A percentile compares a stretch with the other conserved stretches of the same genome.
These are phyloP conservation scores for Ogataea angusta DNA, from an alignment of 805 yeast genomes.

Conservation along the genomic window DNA sequence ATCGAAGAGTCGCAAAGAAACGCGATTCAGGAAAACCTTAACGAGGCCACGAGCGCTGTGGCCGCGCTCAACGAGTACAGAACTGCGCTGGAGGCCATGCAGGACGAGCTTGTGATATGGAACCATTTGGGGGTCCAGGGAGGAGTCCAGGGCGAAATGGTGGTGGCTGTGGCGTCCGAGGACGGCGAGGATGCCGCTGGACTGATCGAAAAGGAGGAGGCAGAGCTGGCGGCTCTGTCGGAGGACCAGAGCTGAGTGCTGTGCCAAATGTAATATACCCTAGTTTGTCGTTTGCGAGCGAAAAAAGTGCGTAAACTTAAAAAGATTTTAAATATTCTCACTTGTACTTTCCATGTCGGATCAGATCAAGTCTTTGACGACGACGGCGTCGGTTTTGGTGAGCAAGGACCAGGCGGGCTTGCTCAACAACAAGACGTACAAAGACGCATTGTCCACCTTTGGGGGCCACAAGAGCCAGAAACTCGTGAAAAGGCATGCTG, in stretches of 20 bases:
- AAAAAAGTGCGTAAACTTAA: neutral
- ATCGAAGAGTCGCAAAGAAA: conserved; percentile 17
- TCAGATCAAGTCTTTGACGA: conserved; percentile 47
- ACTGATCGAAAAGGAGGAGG: conserved; percentile 43
- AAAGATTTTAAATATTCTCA: neutral
- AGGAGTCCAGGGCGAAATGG: conserved; percentile 6
- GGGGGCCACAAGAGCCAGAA: conserved; percentile 32
- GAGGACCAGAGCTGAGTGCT: conserved; percentile 25
- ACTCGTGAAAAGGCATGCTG: conserved; percentile 23
- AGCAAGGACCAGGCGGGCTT: conserved; percentile 25
- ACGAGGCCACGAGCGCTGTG: conserved; percentile 19
- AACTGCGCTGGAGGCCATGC: conserved; percentile 18
- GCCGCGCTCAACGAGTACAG: conserved; percentile 14
- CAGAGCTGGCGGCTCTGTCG: conserved; percentile 43
- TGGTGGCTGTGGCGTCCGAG: conserved; percentile 11
- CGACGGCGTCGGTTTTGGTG: conserved; percentile 54
- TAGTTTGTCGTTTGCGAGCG: neutral
- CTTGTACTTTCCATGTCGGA: conserved; percentile 21
- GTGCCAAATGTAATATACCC: neutral
- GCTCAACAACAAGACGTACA: conserved; percentile 33
- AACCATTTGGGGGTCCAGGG: conserved; percentile 15
- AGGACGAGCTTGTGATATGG: conserved; percentile 19
- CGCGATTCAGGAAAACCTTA: conserved; percentile 16
- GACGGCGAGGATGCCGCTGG: conserved; percentile 31
- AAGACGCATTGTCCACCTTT: conserved; percentile 37